These are phyloP conservation scores for Melastoma candidum DNA, from an alignment of 441 rosid genomes.

Conservation along the genomic window DNA sequence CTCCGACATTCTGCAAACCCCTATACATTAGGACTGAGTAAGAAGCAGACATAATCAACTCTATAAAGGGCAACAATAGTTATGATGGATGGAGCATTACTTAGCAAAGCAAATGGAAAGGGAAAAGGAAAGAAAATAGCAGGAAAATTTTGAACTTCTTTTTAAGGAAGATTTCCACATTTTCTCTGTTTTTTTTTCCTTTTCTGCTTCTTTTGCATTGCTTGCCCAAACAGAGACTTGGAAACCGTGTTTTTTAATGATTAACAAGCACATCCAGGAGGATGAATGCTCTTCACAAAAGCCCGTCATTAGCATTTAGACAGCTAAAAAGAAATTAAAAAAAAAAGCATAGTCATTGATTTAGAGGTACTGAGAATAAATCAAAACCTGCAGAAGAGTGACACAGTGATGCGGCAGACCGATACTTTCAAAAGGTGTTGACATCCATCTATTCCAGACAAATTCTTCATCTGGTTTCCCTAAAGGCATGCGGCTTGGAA, in stretches of 20 bases:
- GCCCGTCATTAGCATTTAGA: too few relatives aligned
- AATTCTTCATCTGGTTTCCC: constrained; percentile 78
- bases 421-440: constrained; percentile 57
- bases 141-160: too few relatives aligned
- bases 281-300: too few relatives aligned
- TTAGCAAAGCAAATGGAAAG: too few relatives aligned
- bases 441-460: constrained; percentile 93
- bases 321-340: constrained; percentile 5
- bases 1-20: constrained; percentile 96
- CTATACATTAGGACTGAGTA: constrained; percentile 67
- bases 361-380: constrained; percentile 23
- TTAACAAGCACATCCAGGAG: too few relatives aligned
- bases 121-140: too few relatives aligned
- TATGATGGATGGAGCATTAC: too few relatives aligned
- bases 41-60: constrained; percentile 27
- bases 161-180: too few relatives aligned
- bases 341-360: constrained; percentile 12
- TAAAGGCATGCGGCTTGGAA: constrained; percentile 72
- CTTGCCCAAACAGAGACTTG: too few relatives aligned
- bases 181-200: too few relatives aligned
- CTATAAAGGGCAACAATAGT: background rate
- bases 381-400: constrained; percentile 88
- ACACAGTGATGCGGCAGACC: constrained; percentile 67
- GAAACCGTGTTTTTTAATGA: too few relatives aligned
- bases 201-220: too few relatives aligned